Evolutionary conservation across 768 basidiomycete genomes (phyloP), one percentile per base, ranked within the genome.

Genomic region (Strobilomyces confusus): DNA sequence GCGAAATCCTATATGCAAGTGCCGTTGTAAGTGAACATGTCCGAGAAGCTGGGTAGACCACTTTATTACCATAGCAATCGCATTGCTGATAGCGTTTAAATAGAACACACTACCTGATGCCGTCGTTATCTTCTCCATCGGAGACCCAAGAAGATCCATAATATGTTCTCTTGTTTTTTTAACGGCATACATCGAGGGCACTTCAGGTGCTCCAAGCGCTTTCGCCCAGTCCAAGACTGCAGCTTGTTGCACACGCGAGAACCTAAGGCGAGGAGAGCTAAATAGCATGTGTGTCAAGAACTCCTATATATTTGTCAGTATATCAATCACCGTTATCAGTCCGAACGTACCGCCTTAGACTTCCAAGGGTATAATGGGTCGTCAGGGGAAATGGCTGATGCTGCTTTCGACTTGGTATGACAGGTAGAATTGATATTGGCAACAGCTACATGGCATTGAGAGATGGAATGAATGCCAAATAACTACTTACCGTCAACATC

Each of bases 211-310:
- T 0, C 70, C 61, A 5, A 73, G 48, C 0, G 56, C 62, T 30
- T 56, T 66, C 3, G 62, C 71, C 68, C 66, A 73, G 33, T 29
- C 29, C 29, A 29, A 29, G 29, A 29, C 29, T 8, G 6, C 66
- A 15, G 34, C 52, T 50, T 73, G 59, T 44, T 73, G 70, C 6
- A 52, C 49, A 8, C 57, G 48, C 2, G 66, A 74, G 48, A 74
- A 73, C 17, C 59, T 55, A 0, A 72, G 55, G 14, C 50, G 48
- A 0, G 69, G 62, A 1, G 69, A 72, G 36, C 61, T 68, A 47
- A 73, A 73, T 7, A 73, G 54, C 11, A 72, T 45, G 30, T 66
- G 59, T 0, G 63, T 71, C 6, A 62, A 47, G 44, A 71, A 68
- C 34, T 65, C 56, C 67, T 71, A 14, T 74, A 47, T 7, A 19